Percentiles rank a stretch among this genome's conserved stretches.
Evolutionary conservation across 164 flowering plant species (phyloP).

Genomic region (Paratinospora sagittata): DNA sequence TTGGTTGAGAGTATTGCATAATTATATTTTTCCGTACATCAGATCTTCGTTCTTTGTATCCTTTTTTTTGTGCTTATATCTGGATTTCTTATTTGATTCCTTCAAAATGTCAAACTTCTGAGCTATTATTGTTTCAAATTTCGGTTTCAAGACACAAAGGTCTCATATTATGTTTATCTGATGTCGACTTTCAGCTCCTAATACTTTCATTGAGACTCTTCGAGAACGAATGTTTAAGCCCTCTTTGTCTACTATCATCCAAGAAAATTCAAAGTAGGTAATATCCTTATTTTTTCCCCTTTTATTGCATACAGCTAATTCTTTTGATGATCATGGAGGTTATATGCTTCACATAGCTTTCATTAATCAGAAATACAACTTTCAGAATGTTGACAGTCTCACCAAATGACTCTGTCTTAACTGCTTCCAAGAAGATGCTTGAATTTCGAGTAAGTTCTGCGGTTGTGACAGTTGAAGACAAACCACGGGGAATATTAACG

Average conservation of each 20-base stretch:
- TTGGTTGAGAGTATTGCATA: constrained; percentile 24
- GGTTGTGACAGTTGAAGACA: constrained; percentile 65
- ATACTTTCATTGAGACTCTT: constrained; percentile 81
- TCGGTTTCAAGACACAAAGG: not conserved
- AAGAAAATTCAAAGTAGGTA: constrained; percentile 99
- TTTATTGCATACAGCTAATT: not conserved
- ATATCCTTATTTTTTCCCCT: constrained; percentile 35
- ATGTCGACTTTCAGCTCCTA: constrained; percentile 50
- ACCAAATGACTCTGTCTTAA: constrained; percentile 76
- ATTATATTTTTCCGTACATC: not conserved
- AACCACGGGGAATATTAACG: constrained; percentile 92
- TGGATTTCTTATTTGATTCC: not conserved
- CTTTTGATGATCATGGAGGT: not conserved
- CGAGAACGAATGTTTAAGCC: constrained; percentile 88
- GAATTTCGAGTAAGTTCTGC: constrained; percentile 61
- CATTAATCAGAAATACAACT: constrained; percentile 15
- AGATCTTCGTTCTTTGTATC: constrained; percentile 9
- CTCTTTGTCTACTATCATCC: constrained; percentile 72
- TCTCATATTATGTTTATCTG: not conserved
- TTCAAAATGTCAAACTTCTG: not conserved
- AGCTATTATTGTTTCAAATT: not conserved
- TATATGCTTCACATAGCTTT: not conserved
- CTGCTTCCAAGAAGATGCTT: constrained; percentile 78
- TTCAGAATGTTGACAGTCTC: constrained; percentile 71
- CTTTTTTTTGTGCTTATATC: constrained; percentile 2